Conservation (phyloP, 176 grass and related monocot species). For the Hyparrhenia diplandra region DNA sequence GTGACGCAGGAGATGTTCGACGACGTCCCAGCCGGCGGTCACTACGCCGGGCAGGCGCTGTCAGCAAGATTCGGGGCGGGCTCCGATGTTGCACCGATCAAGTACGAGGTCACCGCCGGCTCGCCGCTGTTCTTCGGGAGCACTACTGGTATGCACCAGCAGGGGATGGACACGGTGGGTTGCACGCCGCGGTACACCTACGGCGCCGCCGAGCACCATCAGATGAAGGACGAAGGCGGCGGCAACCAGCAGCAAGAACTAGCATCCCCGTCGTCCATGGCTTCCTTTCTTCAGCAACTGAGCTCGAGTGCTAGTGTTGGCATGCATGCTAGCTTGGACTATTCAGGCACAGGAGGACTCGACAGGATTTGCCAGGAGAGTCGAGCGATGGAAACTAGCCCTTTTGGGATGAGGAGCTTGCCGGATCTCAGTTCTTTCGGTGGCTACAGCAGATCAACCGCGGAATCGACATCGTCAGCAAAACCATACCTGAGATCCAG, state of each 20-base stretch:
- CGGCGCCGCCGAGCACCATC: slow-evolving; percentile 5
- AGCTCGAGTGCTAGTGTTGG: slow-evolving; percentile 28
- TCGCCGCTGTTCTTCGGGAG: slow-evolving; percentile 31
- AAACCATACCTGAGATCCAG: slow-evolving; percentile 31
- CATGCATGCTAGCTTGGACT: slow-evolving; percentile 39
- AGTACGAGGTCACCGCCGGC: slow-evolving; percentile 45
- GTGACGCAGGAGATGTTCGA: slow-evolving; percentile 42
- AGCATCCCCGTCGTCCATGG: background rate
- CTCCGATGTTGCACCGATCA: slow-evolving; percentile 39
- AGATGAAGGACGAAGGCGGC: slow-evolving; percentile 31
- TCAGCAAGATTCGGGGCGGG: slow-evolving; percentile 2
- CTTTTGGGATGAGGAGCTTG: slow-evolving; percentile 39
- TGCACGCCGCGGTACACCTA: slow-evolving; percentile 29
- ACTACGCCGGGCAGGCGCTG: slow-evolving; percentile 14
- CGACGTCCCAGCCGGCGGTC: slow-evolving; percentile 21
- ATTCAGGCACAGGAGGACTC: slow-evolving; percentile 44
- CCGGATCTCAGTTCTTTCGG: slow-evolving; percentile 37
- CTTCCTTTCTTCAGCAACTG: slow-evolving; percentile 54
- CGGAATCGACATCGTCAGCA: slow-evolving; percentile 16
- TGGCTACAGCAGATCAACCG: slow-evolving; percentile 29
- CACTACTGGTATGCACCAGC: background rate
- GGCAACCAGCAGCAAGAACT: slow-evolving; percentile 20
- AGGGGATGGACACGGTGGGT: slow-evolving; percentile 28
- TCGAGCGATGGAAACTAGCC: slow-evolving; percentile 11
- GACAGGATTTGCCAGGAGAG: slow-evolving; percentile 54